Base-by-base conservation (phyloP, 352 stramenopile genomes). In the Globisporangium mamillatum region DNA sequence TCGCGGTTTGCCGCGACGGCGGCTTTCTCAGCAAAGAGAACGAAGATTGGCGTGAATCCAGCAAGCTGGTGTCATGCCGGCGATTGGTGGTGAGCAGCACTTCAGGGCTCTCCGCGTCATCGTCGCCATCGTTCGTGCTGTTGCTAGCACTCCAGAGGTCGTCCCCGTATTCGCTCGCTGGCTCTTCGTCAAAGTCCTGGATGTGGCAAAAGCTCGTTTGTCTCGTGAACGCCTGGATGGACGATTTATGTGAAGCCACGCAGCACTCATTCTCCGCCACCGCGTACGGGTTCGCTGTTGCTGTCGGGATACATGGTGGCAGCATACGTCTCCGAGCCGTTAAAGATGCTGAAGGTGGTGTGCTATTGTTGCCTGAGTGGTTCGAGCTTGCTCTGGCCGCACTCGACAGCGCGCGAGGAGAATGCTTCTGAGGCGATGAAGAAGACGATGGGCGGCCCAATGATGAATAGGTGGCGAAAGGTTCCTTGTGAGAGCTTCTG, bases 1-100 rank as follows among this genome's bases (percentile, higher is more conserved):
- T 76, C 54, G 73, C 75, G 10, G 77, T 69, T 5, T 79, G 77
- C 1, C 75, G 75, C 25, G 75, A 82, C 18, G 64, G 58, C 5
- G 24, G 38, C 54, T 63, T 62, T 24, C 16, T 10, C 10, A 44
- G 36, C 3, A n/a, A 44, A 8, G 36, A 22, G 7, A 55, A 16
- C 14, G 36, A 58, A 27, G 52, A 22, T 34, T 16, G 34, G 46
- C 14, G 54, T 48, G 46, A 44, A 44, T 16, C 4, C 58, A 24
- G 58, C 25, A 16, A 20, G 5, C 2, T 14, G 1, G 4, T 5
- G 16, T 24, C 16, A 22, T 36, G 9, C 14, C 27, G 5, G 12
- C 27, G 5, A 6, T 2, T 29, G 12, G 54, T 38, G 25, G 24
- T 32, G 4, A 2, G 3, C 52, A 25, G 34, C n/a, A 57, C 7